These are phyloP conservation scores for Neurospora sp. DNA, from an alignment of 495 filamentous ascomycete genomes.

Conservation along the genomic window DNA sequence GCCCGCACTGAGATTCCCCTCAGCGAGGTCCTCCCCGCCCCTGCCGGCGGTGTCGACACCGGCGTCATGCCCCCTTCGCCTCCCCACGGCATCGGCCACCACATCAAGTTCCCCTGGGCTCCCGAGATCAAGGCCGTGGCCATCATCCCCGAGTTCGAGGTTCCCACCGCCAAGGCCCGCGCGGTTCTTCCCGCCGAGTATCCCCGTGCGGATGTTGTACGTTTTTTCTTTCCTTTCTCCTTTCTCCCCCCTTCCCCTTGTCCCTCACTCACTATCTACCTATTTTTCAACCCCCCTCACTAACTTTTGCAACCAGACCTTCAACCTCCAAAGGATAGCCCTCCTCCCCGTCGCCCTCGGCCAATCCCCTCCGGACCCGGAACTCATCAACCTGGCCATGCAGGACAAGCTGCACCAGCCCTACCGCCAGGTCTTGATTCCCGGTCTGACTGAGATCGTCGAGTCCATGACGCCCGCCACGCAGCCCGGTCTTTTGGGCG, in stretches of 20 bases:
- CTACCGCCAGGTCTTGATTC: conserved; percentile 80
- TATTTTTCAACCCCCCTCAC: not conserved
- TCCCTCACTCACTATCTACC: too few species aligned
- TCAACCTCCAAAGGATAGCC: conserved; percentile 88
- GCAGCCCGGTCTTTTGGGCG: conserved; percentile 80
- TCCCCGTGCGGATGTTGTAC: conserved; percentile 64
- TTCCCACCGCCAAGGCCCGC: conserved; percentile 78
- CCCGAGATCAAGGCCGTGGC: conserved; percentile 89
- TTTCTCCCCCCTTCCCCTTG: too few species aligned
- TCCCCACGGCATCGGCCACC: conserved; percentile 84
- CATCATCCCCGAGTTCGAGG: conserved; percentile 90
- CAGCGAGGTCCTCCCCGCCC: conserved; percentile 80
- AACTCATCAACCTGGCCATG: conserved; percentile 92
- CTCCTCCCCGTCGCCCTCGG: conserved; percentile 79
- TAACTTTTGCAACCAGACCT: conserved; percentile 44
- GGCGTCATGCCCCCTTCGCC: conserved; percentile 74
- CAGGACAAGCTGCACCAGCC: conserved; percentile 96
- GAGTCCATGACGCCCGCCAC: conserved; percentile 72
- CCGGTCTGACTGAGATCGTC: conserved; percentile 82
- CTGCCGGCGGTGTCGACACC: conserved; percentile 79
- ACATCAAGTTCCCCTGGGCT: conserved; percentile 84
- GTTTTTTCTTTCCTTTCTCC: conserved; percentile 25
- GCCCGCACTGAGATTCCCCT: conserved; percentile 87
- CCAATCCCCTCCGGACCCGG: conserved; percentile 77
- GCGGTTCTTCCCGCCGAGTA: conserved; percentile 71